A percentile compares a stretch with the other conserved stretches of the same genome.
Evolutionary conservation across 139 green algal species (phyloP).

Genomic region (Closterium sp.): DNA sequence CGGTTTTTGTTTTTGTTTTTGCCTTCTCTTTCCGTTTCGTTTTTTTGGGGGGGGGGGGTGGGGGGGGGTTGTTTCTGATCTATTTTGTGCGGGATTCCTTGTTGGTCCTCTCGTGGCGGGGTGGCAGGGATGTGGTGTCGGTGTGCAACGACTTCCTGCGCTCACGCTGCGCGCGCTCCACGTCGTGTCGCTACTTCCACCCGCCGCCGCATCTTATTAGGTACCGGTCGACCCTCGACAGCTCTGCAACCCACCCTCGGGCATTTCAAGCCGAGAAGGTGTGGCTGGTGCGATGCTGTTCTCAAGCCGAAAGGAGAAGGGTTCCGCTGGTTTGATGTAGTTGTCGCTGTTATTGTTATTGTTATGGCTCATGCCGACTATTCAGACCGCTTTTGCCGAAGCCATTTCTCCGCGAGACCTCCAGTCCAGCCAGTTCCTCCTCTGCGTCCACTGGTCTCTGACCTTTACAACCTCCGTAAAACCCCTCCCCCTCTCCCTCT

Average conservation of each 20-base stretch:
- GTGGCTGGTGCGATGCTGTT: too few species aligned
- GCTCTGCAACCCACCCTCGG: not conserved
- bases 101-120: too few species aligned
- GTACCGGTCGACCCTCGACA: not conserved
- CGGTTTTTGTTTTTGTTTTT: not conserved
- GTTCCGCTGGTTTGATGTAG: too few species aligned
- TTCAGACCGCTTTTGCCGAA: not conserved
- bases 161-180: constrained; percentile 5
- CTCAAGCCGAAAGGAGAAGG: too few species aligned
- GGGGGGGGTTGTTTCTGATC: too few species aligned
- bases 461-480: not conserved
- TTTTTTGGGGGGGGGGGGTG: too few species aligned
- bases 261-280: not conserved
- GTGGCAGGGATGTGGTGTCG: constrained; percentile 12
- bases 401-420: too few species aligned
- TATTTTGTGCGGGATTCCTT: too few species aligned
- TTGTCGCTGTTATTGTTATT: too few species aligned
- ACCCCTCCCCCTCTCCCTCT: not conserved
- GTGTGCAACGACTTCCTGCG: constrained; percentile 40
- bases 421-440: too few species aligned
- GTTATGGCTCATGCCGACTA: too few species aligned
- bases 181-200: constrained; percentile 34
- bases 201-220: constrained; percentile 23
- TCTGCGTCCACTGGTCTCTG: not conserved
- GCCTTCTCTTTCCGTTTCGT: too few species aligned